Evolutionary conservation across 2,329 filamentous ascomycete species (phyloP), one percentile per base, ranked within the genome.

Genomic region (Fusarium beomiforme): DNA sequence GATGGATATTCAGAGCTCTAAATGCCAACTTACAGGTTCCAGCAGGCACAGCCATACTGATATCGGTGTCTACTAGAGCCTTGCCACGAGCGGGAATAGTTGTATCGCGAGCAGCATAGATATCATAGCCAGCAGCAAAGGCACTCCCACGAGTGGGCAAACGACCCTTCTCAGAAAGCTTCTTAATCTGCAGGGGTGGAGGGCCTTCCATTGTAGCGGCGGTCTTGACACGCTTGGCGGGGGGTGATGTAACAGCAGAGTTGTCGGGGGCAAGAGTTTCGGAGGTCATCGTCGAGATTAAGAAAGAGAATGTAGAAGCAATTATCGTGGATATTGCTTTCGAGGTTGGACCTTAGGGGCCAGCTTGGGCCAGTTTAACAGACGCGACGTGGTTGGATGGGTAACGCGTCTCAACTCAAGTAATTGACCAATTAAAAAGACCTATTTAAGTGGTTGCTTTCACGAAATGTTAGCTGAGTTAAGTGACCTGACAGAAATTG

Each of bases 121-220:
- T 79, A 82, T 99, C 96, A 83, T 98, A 98, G 37, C 96, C 96
- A 2, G 96, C 96, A 2, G 96, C 93, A 78, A 93, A 95, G 56
- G 91, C 92, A 73, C 93, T 97, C 73, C 96, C 96, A 59, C 95
- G 91, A 0, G 94, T 98, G 14, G 96, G 96, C 26, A 95, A 87
- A 49, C 88, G 89, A n/a, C 92, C 96, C 70, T 91, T 90, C 39
- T 90, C 85, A 12, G 92, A 92, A 64, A 98, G 91, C 82, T 97
- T 94, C 87, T 98, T 95, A 83, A 99, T 90, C 69, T 94, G 89
- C 55, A 97, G 87, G 6, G 91, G 84, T n/a, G 91, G 90, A 5
- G 81, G 75, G 47, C 81, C 79, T 60, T 83, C 79, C 75, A 83
- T 81, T 63, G 80, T 77, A 57, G 79, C 77, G 73, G 83, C 79